A percentile compares a stretch with the other conserved stretches of the same genome.
phyloP scores from a whole-genome alignment of 345 rosid species.

The Melaleuca alternifolia region DNA sequence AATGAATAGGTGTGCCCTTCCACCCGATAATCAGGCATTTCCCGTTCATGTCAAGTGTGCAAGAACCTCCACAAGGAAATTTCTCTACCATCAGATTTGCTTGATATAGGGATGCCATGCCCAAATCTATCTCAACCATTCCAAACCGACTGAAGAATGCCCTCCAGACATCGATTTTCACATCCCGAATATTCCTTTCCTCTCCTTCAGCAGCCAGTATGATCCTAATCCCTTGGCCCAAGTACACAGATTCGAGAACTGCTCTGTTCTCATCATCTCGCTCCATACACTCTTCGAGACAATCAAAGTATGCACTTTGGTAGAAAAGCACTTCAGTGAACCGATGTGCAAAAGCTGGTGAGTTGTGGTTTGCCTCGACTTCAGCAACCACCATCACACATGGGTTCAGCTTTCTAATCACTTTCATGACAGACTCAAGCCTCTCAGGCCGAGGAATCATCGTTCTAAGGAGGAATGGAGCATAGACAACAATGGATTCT shows the following conservation, averaged over 20 bases:
- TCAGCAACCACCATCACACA: slow-evolving; percentile 11
- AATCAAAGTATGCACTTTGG: slow-evolving; percentile 17
- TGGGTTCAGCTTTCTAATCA: slow-evolving; percentile 12
- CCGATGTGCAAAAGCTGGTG: slow-evolving; percentile 7
- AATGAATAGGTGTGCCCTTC: slow-evolving; percentile 19
- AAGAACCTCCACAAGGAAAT: slow-evolving; percentile 11
- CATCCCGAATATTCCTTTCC: slow-evolving; percentile 8
- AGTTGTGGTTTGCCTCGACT: slow-evolving; percentile 10
- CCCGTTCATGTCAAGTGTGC: slow-evolving; percentile 10
- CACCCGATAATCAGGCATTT: slow-evolving; percentile 19
- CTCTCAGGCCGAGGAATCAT: neutral
- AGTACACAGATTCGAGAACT: neutral
- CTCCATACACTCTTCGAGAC: slow-evolving; percentile 12
- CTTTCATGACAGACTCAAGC: slow-evolving; percentile 9
- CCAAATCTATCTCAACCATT: slow-evolving; percentile 17
- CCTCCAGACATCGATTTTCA: slow-evolving; percentile 21
- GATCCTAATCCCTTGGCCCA: slow-evolving; percentile 4
- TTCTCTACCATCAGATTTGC: slow-evolving; percentile 7
- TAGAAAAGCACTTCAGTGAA: slow-evolving; percentile 10
- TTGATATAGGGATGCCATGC: slow-evolving; percentile 12
- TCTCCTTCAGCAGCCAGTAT: slow-evolving; percentile 18
- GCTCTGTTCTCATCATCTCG: slow-evolving; percentile 5
- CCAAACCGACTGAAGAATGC: slow-evolving; percentile 11
- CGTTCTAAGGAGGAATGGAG: neutral
- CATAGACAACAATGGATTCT: slow-evolving; percentile 11